Base-by-base conservation (phyloP, 2,329 filamentous ascomycete species). In the Fusarium liriodendri region DNA sequence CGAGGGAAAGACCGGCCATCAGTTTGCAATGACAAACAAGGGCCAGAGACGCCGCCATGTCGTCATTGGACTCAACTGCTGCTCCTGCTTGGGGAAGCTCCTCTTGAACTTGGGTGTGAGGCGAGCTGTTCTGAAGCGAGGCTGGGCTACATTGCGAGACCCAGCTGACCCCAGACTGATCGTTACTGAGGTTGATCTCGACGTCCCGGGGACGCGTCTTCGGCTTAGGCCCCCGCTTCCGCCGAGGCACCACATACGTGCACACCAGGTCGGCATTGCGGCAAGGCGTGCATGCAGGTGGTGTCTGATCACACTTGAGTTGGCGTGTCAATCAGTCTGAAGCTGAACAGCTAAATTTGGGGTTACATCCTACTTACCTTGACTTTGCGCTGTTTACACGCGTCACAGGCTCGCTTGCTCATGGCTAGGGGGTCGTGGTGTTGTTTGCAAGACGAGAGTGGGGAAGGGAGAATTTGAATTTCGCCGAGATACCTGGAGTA, bases 151-250 rank as follows among this genome's bases (percentile, higher is more conserved):
- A 42, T 42, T 42, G 38, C n/a, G 38, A 42, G 18, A 42, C 38
- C 38, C 38, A 42, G 11, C 38, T 42, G 18, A 5, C 38, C 18
- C 38, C 38, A 42, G 38, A 42, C 38, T 20, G 38, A 20, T 42
- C 38, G 2, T 18, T n/a, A 10, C 27, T 29, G 16, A 18, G 14
- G 27, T 16, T 27, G 13, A 29, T 54, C 25, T n/a, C 27, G 7
- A 32, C 27, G 10, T 54, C 27, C 9, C 25, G 25, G 16, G 60
- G 33, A 13, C 66, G 60, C n/a, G 25, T 52, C 27, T 29, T 68
- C 14, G 66, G 45, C 52, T 64, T 64, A 2, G 66, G 66, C n/a
- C 65, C 66, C 29, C 66, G 60, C 32, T 64, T 68, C 40, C 66
- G 60, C 11, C 54, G 40, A 27, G 66, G 61, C 5, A 54, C 20